These are phyloP conservation scores for Cryoendolithus antarcticus DNA, from an alignment of 2,329 filamentous ascomycete species.

Conservation along the genomic window DNA sequence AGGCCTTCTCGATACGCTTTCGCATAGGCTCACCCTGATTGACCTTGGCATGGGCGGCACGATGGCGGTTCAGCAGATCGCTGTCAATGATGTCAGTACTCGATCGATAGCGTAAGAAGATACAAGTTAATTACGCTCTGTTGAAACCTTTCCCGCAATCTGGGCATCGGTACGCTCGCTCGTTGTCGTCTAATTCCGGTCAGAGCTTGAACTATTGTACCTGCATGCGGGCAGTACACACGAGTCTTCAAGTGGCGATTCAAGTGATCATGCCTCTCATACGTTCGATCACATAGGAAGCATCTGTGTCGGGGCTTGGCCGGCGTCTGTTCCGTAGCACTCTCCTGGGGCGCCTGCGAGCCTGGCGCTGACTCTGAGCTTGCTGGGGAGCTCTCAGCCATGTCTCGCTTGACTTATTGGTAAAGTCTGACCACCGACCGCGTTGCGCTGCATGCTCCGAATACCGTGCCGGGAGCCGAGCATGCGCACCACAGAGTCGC, in stretches of 20 bases:
- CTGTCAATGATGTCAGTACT: not conserved
- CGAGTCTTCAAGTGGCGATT: constrained; percentile 15
- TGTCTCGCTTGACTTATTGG: no score
- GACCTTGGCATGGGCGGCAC: constrained; percentile 12
- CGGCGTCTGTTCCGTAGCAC: constrained; percentile 4
- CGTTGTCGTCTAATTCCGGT: constrained; percentile 11
- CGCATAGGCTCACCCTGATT: constrained; percentile 10
- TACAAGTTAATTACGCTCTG: constrained; percentile 7
- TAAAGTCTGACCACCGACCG: no score
- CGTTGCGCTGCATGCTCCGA: no score
- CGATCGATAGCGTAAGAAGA: not conserved
- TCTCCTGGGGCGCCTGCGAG: no score
- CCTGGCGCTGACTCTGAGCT: no score
- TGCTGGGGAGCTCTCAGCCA: no score
- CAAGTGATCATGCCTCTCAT: constrained; percentile 16
- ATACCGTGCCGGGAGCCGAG: no score
- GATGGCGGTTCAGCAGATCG: constrained; percentile 17
- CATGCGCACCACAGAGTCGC: no score
- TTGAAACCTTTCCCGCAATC: constrained; percentile 19
- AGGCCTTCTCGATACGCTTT: constrained; percentile 14
- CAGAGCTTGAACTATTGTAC: not conserved
- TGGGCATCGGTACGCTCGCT: constrained; percentile 12
- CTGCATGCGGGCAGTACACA: not conserved
- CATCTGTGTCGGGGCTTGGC: constrained; percentile 11
- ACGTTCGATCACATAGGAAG: constrained; percentile 13